Evolutionary conservation across 768 basidiomycete species (phyloP).

Genomic region (Clitopilus passeckerianus): DNA sequence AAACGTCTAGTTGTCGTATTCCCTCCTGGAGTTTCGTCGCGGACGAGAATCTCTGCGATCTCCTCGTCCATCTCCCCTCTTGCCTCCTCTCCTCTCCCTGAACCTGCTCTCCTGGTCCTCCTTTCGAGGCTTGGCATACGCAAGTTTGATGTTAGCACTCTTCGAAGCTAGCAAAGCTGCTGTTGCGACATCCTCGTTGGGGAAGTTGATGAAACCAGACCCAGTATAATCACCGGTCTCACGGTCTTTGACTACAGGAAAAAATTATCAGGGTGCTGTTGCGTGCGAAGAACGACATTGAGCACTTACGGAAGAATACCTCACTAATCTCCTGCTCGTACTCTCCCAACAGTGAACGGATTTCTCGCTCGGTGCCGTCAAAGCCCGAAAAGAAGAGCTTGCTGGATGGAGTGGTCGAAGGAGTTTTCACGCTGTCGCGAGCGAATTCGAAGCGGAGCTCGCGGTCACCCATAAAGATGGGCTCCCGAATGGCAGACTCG

Average conservation of each 20-base stretch:
- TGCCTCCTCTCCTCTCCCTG: background rate
- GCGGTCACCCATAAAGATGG: constrained; percentile 44
- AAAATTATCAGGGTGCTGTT: background rate
- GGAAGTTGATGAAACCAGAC: constrained; percentile 53
- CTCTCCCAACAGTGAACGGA: constrained; percentile 18
- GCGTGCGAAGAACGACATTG: constrained; percentile 1
- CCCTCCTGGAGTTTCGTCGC: background rate
- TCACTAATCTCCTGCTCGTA: constrained; percentile 23
- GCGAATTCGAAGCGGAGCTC: constrained; percentile 39
- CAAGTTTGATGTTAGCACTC: constrained; percentile 24
- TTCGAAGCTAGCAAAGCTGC: constrained; percentile 35
- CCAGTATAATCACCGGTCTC: constrained; percentile 22
- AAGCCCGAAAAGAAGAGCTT: constrained; percentile 26
- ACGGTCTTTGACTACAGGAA: constrained; percentile 24
- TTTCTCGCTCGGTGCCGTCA: constrained; percentile 13
- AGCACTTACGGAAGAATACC: constrained; percentile 23
- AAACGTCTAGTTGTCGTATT: background rate
- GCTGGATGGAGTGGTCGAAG: constrained; percentile 13
- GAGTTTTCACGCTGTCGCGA: background rate
- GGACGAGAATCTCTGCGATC: background rate
- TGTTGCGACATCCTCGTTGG: constrained; percentile 35
- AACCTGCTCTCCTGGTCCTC: background rate
- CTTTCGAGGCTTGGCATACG: background rate
- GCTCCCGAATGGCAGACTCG: constrained; percentile 33
- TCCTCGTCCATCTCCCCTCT: background rate